These are phyloP conservation scores for Phialophora macrospora DNA, from an alignment of 2,329 filamentous ascomycete genomes.

Conservation along the genomic window DNA sequence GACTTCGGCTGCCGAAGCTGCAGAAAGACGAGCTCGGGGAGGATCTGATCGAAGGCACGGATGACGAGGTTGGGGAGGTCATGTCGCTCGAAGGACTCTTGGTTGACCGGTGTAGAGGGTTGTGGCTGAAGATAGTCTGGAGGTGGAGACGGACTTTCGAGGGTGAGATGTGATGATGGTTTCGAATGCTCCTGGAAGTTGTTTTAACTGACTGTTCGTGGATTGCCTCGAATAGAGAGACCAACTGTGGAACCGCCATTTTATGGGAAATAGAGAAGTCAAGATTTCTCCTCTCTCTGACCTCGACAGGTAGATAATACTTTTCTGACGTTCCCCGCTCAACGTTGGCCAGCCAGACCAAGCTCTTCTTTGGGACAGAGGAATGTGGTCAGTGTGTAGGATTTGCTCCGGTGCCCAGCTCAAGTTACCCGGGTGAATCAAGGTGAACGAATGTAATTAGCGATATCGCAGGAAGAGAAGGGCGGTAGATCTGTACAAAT, in stretches of 20 bases:
- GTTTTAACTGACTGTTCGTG: conserved; percentile 29
- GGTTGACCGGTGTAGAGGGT: conserved; percentile 22
- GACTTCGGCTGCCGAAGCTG: conserved; percentile 41
- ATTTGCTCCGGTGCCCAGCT: neutral
- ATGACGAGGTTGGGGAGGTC: conserved; percentile 26
- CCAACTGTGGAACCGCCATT: conserved; percentile 37
- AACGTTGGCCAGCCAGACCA: conserved; percentile 30
- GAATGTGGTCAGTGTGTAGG: conserved; percentile 27
- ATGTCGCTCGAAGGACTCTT: conserved; percentile 22
- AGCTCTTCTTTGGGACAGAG: conserved; percentile 8
- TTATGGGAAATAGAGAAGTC: conserved; percentile 2
- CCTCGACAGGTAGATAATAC: neutral
- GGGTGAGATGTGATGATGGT: conserved; percentile 26
- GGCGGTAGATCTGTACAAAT: conserved; percentile 14
- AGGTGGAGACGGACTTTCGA: conserved; percentile 32
- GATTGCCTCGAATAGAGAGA: conserved; percentile 33
- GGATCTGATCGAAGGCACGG: conserved; percentile 38
- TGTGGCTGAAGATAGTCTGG: conserved; percentile 35
- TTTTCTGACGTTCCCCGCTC: conserved; percentile 6
- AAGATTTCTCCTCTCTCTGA: neutral
- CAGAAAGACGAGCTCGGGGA: conserved; percentile 41
- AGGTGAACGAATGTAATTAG: conserved; percentile 5
- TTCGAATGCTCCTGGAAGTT: conserved; percentile 29
- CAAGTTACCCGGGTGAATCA: conserved; percentile 4
- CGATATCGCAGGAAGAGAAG: conserved; percentile 8